phyloP scores from a whole-genome alignment of 345 rosid genomes.

The Odontarrhena argentea region DNA sequence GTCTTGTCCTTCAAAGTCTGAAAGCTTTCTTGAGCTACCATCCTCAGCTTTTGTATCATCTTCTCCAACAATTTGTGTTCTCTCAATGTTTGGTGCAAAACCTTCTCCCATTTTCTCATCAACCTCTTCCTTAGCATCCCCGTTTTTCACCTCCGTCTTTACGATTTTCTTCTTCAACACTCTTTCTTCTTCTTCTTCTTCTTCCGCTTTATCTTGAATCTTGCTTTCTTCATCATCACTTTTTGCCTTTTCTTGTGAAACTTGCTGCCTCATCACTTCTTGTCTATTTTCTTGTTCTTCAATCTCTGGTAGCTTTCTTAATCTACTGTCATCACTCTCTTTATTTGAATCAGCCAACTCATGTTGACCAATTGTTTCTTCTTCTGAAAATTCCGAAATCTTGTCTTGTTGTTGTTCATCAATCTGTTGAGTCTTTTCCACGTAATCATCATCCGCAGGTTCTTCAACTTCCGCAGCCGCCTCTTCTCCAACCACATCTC shows the following conservation, averaged over 20 bases:
- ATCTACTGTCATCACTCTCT: slow-evolving; percentile 16
- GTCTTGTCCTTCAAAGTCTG: not conserved
- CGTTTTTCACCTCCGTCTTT: not conserved
- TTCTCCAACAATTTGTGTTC: not conserved
- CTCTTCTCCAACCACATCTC: slow-evolving; percentile 29
- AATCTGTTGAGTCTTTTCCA: slow-evolving; percentile 6
- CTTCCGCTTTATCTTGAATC: slow-evolving; percentile 4
- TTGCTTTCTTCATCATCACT: slow-evolving; percentile 11
- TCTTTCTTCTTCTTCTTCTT: not conserved
- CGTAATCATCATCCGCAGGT: slow-evolving; percentile 1
- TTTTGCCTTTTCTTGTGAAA: slow-evolving; percentile 16
- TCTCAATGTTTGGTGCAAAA: not conserved
- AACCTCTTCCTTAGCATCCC: slow-evolving; percentile 10
- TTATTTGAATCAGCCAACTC: not conserved
- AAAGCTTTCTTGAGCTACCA: not conserved
- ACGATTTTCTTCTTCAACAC: slow-evolving; percentile 9
- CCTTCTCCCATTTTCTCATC: slow-evolving; percentile 16
- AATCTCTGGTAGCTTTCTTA: slow-evolving; percentile 2
- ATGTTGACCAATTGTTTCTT: slow-evolving; percentile 1
- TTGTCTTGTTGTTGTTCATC: slow-evolving; percentile 26
- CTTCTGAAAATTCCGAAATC: slow-evolving; percentile 9
- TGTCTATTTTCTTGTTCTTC: not conserved
- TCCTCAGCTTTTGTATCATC: slow-evolving; percentile 7
- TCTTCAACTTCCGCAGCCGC: not conserved
- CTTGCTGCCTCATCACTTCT: slow-evolving; percentile 8